Conservation (phyloP, 164 flowering plant genomes). For the Stephania cephalantha region DNA sequence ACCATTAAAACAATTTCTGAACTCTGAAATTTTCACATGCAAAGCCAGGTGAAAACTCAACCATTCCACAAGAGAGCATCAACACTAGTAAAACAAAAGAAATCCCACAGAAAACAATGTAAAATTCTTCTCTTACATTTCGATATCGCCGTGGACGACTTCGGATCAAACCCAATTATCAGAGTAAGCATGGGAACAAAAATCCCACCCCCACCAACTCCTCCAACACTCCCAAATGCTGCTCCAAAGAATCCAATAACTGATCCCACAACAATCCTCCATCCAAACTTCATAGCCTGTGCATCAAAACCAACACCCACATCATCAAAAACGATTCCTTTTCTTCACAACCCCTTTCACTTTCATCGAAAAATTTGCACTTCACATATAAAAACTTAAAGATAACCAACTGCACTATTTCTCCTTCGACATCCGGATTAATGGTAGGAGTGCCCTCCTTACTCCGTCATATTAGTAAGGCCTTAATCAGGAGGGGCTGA, state of each 20-base stretch:
- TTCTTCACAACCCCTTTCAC: not conserved
- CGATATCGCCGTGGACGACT: slow-evolving; percentile 91
- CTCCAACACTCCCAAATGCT: slow-evolving; percentile 99
- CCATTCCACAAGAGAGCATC: not conserved
- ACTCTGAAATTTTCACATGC: too few relatives aligned
- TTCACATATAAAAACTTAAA: too few relatives aligned
- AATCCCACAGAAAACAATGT: not conserved
- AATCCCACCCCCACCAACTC: slow-evolving; percentile 98
- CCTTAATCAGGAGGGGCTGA: too few relatives aligned
- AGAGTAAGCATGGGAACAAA: slow-evolving; percentile 94
- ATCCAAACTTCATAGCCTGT: slow-evolving; percentile 77
- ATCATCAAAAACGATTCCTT: not conserved
- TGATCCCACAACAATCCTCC: slow-evolving; percentile 68
- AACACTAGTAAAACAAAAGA: not conserved
- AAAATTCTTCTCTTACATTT: slow-evolving; percentile 41
- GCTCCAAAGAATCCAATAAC: slow-evolving; percentile 89
- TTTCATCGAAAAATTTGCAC: not conserved
- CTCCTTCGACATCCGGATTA: too few relatives aligned
- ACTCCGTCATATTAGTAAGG: too few relatives aligned
- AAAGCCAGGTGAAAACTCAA: not conserved
- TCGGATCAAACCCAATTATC: slow-evolving; percentile 85
- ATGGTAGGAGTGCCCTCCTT: too few relatives aligned
- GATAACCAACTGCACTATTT: not conserved
- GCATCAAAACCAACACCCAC: not conserved
- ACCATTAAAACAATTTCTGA: not conserved